Evolutionary conservation across 257 asterid species (phyloP).

Genomic region (Salvia miltiorrhiza): DNA sequence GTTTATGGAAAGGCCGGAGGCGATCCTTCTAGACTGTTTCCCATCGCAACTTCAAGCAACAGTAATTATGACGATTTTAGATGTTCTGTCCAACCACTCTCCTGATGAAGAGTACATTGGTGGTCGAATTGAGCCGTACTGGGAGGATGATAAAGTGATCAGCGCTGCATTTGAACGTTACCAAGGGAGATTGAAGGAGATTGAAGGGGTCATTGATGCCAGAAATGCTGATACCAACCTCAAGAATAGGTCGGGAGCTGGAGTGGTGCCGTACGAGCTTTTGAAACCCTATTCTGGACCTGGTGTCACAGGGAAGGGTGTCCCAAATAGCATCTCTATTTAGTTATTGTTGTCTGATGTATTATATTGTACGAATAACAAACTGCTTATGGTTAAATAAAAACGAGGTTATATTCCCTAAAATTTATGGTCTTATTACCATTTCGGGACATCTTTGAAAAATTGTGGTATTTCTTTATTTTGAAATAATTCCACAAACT

Average conservation of each 20-base stretch:
- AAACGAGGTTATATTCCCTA: neutral
- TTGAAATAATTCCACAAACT: too few relatives aligned
- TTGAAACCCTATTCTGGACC: conserved; percentile 62
- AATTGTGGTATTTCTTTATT: too few relatives aligned
- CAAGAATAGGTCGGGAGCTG: conserved; percentile 74
- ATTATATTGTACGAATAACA: neutral
- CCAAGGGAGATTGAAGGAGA: conserved; percentile 44
- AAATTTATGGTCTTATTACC: too few relatives aligned
- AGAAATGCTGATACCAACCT: conserved; percentile 35
- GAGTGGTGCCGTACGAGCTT: conserved; percentile 65
- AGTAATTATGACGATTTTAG: conserved; percentile 43
- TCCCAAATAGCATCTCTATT: conserved; percentile 81
- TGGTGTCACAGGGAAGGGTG: conserved; percentile 75
- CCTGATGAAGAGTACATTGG: conserved; percentile 87
- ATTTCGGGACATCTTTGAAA: too few relatives aligned
- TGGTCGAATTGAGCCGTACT: conserved; percentile 31
- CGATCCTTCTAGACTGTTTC: conserved; percentile 42
- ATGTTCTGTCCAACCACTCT: conserved; percentile 69
- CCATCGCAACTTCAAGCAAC: conserved; percentile 74
- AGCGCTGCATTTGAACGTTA: conserved; percentile 52
- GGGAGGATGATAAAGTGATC: conserved; percentile 38
- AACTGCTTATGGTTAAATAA: too few relatives aligned
- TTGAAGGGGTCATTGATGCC: conserved; percentile 63
- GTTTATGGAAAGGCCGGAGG: conserved; percentile 59
- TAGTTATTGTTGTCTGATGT: conserved; percentile 15